Evolutionary conservation across 208 protist species (phyloP).

Genomic region (Porcisia deanei): DNA sequence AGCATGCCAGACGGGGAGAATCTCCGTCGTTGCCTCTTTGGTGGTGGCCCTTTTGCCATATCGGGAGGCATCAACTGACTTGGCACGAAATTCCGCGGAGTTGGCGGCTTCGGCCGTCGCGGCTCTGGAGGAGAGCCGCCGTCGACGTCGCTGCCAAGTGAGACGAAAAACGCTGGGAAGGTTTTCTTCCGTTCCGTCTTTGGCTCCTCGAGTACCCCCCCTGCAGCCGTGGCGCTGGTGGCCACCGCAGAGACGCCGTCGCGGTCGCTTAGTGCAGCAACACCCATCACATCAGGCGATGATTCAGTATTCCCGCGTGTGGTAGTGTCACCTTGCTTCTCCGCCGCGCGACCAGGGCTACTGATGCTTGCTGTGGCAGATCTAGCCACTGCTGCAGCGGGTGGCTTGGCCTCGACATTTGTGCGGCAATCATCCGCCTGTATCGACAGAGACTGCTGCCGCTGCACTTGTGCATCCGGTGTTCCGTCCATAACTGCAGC

Average conservation of each 20-base stretch:
- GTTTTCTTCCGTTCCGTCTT: slow-evolving; percentile 68
- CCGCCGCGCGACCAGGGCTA: not conserved
- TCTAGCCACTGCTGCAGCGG: not conserved
- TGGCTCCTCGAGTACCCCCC: slow-evolving; percentile 35
- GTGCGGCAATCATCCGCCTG: not conserved
- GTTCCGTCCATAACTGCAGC: not conserved
- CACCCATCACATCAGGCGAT: not conserved
- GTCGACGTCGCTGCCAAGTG: slow-evolving; percentile 30
- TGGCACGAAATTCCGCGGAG: slow-evolving; percentile 72
- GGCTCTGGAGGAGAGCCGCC: slow-evolving; percentile 28
- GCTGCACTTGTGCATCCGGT: slow-evolving; percentile 3
- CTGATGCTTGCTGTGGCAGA: not conserved
- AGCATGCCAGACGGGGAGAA: not conserved
- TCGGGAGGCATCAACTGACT: slow-evolving; percentile 14
- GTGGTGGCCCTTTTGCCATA: slow-evolving; percentile 1
- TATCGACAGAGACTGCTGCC: not conserved
- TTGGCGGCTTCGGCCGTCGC: slow-evolving; percentile 72
- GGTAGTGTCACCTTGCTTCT: not conserved
- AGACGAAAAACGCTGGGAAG: slow-evolving; percentile 68
- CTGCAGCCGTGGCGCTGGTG: no score
- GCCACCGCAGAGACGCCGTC: not conserved
- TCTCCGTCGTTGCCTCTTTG: not conserved
- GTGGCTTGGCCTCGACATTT: not conserved
- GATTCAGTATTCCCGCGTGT: not conserved
- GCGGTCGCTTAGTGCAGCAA: not conserved